A percentile compares a stretch with the other conserved stretches of the same genome.
phyloP scores from a whole-genome alignment of 2,329 filamentous ascomycete species.

The Cercospora beticola region DNA sequence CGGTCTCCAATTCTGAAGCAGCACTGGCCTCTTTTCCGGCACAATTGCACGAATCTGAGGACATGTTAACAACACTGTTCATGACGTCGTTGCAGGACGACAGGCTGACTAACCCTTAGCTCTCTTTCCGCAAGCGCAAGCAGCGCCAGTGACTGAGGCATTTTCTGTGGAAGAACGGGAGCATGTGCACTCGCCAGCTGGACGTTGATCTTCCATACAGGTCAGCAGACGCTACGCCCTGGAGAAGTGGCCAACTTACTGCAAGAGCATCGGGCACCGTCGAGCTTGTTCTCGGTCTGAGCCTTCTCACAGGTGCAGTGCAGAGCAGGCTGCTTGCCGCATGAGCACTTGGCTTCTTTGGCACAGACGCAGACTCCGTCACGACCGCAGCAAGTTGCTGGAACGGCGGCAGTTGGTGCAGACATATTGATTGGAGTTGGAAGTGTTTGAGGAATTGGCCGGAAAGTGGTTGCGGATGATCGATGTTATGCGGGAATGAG shows the following conservation, averaged over 20 bases:
- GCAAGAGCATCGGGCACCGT: constrained; percentile 78
- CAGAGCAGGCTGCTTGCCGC: constrained; percentile 82
- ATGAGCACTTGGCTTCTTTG: constrained; percentile 57
- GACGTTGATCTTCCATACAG: constrained; percentile 58
- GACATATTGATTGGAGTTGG: constrained; percentile 37
- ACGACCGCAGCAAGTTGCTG: constrained; percentile 60
- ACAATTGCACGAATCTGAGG: constrained; percentile 21
- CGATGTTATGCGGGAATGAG: not conserved
- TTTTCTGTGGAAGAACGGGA: constrained; percentile 72
- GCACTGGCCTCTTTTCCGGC: constrained; percentile 14
- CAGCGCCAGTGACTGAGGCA: constrained; percentile 55
- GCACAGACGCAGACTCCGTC: constrained; percentile 54
- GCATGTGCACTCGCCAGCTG: constrained; percentile 79
- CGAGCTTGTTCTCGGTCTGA: constrained; percentile 68
- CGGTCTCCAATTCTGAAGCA: constrained; percentile 21
- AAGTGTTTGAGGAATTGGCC: not conserved
- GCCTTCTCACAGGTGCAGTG: constrained; percentile 84
- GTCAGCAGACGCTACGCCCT: constrained; percentile 2
- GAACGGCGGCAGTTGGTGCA: constrained; percentile 43
- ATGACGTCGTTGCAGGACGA: not conserved
- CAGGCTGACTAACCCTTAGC: constrained; percentile 2
- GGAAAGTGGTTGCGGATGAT: not conserved
- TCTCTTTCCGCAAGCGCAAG: constrained; percentile 76
- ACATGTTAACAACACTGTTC: not conserved
- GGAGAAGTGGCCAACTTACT: constrained; percentile 48